Base-by-base conservation (phyloP, 169 alveolate species). In the Eimeria sp. region DNA sequence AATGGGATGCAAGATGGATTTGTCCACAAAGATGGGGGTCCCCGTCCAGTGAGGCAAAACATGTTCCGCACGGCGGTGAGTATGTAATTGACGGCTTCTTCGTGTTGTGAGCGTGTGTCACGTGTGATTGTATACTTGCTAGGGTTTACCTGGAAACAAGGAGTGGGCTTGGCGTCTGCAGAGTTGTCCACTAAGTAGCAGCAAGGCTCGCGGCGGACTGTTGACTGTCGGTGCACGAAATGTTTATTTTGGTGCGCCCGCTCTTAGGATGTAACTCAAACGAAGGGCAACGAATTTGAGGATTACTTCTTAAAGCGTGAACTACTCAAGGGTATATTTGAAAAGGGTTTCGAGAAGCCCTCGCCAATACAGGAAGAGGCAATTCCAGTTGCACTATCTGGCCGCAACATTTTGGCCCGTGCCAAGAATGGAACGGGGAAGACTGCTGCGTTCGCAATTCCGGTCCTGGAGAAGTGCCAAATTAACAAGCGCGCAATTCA, bases 371-470 rank as follows among this genome's bases (percentile, higher is more conserved):
- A 99, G 97, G 99, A 99, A 95, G 99, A 99, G 97, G 98, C 99
- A 76, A 99, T 99, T 45, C 99, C 99, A 14, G 99, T 99, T 30
- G 99, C 99, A 25, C 97, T 99, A 80, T 99, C 99, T 47, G 99
- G 99, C 96, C 99, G 98, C 83, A 98, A 98, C 97, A 98, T 99
- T 89, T 98, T 99, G 40, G 99, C 99, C 25, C 99, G 99, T 89
- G 99, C 99, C 20, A 99, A 99, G 96, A 99, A 99, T 72, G 99
- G 99, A 20, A 99, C 99, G 61, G 99, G 99, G 40, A 99, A 99
- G 97, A 99, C 99, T 16, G 99, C 99, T 78, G 99, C 99, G 18
- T 99, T 99, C 97, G 99, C 99, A 22, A 99, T 99, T 92, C 99
- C 99, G 20, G 97, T 99, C 43, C 97, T 99, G 89, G 99, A 99